Conservation (phyloP, 2,329 filamentous ascomycete species). For the Apiospora rasikravindrae region DNA sequence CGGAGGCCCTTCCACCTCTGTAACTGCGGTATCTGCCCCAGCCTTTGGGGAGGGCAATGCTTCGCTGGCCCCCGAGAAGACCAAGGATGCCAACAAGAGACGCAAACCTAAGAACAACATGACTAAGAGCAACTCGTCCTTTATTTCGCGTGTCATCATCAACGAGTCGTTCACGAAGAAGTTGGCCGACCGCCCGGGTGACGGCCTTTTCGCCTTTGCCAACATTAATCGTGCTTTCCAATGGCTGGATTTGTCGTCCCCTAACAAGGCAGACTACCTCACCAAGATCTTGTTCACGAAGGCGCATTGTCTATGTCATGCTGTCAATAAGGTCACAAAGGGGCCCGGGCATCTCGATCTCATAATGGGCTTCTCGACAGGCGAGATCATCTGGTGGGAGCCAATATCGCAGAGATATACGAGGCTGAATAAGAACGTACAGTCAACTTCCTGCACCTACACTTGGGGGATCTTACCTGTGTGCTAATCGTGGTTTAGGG, state of each 20-base stretch:
- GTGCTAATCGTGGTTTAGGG: slow-evolving; percentile 58
- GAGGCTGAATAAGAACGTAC: slow-evolving; percentile 91
- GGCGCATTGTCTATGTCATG: slow-evolving; percentile 92
- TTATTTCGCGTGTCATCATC: slow-evolving; percentile 94
- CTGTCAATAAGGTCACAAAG: slow-evolving; percentile 86
- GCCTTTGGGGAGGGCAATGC: slow-evolving; percentile 88
- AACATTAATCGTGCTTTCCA: slow-evolving; percentile 96
- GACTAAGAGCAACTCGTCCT: slow-evolving; percentile 97
- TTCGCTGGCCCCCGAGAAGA: slow-evolving; percentile 65
- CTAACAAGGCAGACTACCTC: slow-evolving; percentile 82
- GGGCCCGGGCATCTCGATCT: slow-evolving; percentile 82
- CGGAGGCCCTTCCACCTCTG: slow-evolving; percentile 41
- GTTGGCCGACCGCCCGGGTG: slow-evolving; percentile 75
- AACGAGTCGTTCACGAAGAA: slow-evolving; percentile 82
- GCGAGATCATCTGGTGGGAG: slow-evolving; percentile 98
- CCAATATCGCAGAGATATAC: slow-evolving; percentile 95
- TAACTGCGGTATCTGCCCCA: slow-evolving; percentile 56
- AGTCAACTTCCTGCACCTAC: slow-evolving; percentile 31
- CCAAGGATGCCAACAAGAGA: slow-evolving; percentile 78
- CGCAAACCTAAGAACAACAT: slow-evolving; percentile 98
- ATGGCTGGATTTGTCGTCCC: slow-evolving; percentile 88
- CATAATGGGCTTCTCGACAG: slow-evolving; percentile 93
- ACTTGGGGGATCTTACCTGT: not conserved
- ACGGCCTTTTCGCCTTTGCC: slow-evolving; percentile 88
- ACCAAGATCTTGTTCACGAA: slow-evolving; percentile 98